Base-by-base conservation (phyloP, 2,329 filamentous ascomycete genomes). In the Truncatella angustata region DNA sequence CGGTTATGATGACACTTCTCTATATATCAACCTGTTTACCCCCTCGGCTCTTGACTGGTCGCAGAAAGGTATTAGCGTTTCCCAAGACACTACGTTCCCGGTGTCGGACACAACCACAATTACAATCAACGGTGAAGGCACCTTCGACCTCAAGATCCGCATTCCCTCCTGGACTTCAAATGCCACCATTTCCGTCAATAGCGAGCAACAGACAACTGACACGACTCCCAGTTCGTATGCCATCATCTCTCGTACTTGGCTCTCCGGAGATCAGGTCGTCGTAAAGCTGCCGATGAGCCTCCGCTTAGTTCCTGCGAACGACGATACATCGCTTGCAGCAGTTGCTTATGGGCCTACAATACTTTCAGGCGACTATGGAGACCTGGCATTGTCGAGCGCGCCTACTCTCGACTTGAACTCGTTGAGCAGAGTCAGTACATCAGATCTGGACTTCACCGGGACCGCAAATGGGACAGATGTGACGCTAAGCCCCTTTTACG, bases 1-100 rank as follows among this genome's bases (percentile, higher is more conserved):
- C 65, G 77, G 72, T 42, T 67, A 74, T 42, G 70, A 75, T 48
- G 62, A 64, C 24, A 63, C 65, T 0, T 67, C 69, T 0, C 65
- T 80, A 0, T 79, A 74, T 50, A 70, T 81, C 32, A 80, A 80
- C 54, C 60, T 80, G 2, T 80, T 78, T 54, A 73, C 71, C 0
- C 71, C 76, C 0, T 79, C 76, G 0, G 68, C 66, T 4, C 57
- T 80, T 11, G 67, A 63, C 14, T 80, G 76, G 76, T 62, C 64
- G 0, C 63, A 73, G 7, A 66, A 66, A 6, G 58, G 57, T n/a
- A 63, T 77, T 4, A 70, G 62, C 1, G 52, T 80, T 16, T 68
- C 63, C 0, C 77, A 80, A 60, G 62, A 61, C 3, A 79, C 76
- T 0, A 63, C 61, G 0, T 78, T 71, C 48, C 77, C 77, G 0